phyloP scores from a whole-genome alignment of 306 rosid species.

The Cucumis hystrix region DNA sequence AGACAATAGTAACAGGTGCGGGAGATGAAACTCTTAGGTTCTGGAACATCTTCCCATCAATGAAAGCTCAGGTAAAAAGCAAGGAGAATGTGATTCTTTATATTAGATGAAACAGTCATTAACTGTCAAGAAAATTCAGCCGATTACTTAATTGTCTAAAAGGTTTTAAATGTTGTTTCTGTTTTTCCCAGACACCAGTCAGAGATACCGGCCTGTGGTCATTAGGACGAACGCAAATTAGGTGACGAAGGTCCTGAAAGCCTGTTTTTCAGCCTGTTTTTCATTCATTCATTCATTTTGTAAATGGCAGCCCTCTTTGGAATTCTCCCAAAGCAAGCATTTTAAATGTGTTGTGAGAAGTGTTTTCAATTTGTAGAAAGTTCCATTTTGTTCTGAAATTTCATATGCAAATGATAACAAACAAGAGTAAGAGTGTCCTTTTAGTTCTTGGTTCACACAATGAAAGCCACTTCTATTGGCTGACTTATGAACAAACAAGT shows the following conservation, averaged over 20 bases:
- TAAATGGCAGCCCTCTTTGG: background rate
- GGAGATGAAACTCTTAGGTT: conserved; percentile 96
- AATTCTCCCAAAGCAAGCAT: too few species aligned
- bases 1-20: conserved; percentile 95
- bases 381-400: background rate
- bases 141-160: background rate
- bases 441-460: background rate
- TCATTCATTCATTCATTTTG: background rate
- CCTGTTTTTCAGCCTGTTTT: too few species aligned
- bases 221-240: conserved; percentile 68
- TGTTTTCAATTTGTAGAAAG: too few species aligned
- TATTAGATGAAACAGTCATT: background rate
- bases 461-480: background rate
- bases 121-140: background rate
- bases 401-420: background rate
- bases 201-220: conserved; percentile 93
- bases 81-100: background rate
- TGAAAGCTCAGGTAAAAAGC: conserved; percentile 73
- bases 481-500: background rate
- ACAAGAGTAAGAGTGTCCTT: background rate
- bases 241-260: conserved; percentile 11
- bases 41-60: conserved; percentile 88
- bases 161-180: background rate
- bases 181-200: conserved; percentile 54
- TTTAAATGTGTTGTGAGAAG: too few species aligned